Conservation (phyloP, 2,329 filamentous ascomycete genomes). For the Talaromyces piceae region DNA sequence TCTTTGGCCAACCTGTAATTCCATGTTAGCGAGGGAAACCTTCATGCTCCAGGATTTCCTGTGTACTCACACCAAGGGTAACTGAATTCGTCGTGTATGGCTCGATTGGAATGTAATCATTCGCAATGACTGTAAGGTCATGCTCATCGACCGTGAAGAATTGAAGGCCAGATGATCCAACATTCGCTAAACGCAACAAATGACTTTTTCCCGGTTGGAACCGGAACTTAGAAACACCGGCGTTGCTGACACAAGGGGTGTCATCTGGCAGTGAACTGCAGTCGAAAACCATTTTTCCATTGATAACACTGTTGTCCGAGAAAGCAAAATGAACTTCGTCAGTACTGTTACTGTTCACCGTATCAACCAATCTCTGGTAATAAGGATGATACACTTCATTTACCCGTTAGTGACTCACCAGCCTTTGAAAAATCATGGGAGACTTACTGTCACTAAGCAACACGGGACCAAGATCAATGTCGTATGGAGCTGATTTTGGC, state of each 20-base stretch:
- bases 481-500: not conserved
- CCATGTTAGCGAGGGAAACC: not conserved
- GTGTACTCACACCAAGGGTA: conserved; percentile 1
- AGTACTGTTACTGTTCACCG: not conserved
- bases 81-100: conserved; percentile 1
- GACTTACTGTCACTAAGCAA: conserved; percentile 1
- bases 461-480: not conserved
- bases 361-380: not conserved
- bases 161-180: conserved; percentile 1
- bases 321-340: conserved; percentile 1
- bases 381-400: conserved; percentile 2
- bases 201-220: conserved; percentile 1
- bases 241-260: not conserved
- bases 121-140: conserved; percentile 1
- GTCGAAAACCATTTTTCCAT: not conserved
- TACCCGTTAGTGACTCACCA: not conserved
- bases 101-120: conserved; percentile 1
- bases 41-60: not conserved
- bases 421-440: not conserved
- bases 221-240: conserved; percentile 1
- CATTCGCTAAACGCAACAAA: not conserved
- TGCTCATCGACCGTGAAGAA: conserved; percentile 2
- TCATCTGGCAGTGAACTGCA: not conserved
- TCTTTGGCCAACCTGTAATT: conserved; percentile 1
- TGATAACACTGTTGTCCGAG: conserved; percentile 1